Evolutionary conservation across 1,284 basidiomycete species (phyloP), one percentile per base, ranked within the genome.

Genomic region (Lignosus rhinocerotis): DNA sequence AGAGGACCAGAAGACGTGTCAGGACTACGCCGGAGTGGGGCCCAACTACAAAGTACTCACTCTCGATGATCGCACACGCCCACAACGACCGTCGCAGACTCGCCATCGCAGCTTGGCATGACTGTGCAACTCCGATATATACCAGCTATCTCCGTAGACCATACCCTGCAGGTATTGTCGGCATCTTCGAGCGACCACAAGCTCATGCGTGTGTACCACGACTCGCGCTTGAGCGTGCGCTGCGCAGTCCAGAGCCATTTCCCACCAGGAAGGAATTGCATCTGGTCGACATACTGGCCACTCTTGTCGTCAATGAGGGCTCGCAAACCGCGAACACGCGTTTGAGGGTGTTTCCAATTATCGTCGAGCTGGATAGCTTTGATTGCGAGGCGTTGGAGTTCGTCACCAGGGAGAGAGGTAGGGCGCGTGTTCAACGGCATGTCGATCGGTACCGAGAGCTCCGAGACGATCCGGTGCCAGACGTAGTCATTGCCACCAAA

Each of bases 211-310:
- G 75, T 73, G 53, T 57, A 61, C 33, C 64, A 65, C 17, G 70
- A 69, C 49, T 69, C 65, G 19, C 67, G 67, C 51, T 67, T 68
- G 44, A 67, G 69, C 9, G 60, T 68, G 32, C 79, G 75, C 56
- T 79, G 76, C 6, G 79, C 74, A 16, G 77, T 76, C 19, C 80
- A 71, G 16, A 83, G 75, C 78, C 79, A 80, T n/a, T 74, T 67
- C 4, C 74, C 72, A 14, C 77, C 77, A 4, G 68, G 68, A 4
- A 83, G 66, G 49, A 80, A 73, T 56, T 79, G 77, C 71, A 81
- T 77, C 48, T 78, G 73, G 30, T 73, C 72, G 48, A 79, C 67
- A 41, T 64, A 73, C 25, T 67, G 62, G 16, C 65, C 66, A 17
- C 74, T 73, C 39, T 71, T 74, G 41, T 72, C 71, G 43, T 73